phyloP scores from a whole-genome alignment of 2,329 filamentous ascomycete species.

The Xylariaceae sp. region DNA sequence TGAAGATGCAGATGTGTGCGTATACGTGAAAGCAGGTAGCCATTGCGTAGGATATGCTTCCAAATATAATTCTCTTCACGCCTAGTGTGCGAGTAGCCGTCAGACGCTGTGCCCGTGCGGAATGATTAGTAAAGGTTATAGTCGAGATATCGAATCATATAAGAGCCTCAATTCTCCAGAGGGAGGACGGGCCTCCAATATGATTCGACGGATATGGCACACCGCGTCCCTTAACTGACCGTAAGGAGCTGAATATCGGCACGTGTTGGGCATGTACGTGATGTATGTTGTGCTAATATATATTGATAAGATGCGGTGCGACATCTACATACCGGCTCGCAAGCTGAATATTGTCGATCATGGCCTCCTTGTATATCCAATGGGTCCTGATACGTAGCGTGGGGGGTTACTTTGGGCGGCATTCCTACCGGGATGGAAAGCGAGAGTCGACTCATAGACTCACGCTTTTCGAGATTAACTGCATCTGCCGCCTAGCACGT shows the following conservation, averaged over 20 bases:
- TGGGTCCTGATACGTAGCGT: neutral
- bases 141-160: too few species aligned
- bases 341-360: neutral
- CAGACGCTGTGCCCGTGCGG: too few species aligned
- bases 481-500: neutral
- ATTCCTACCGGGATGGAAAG: slow-evolving; percentile 4
- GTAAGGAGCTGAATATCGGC: slow-evolving; percentile 9
- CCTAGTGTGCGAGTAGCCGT: too few species aligned
- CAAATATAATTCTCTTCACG: too few species aligned
- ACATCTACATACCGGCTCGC: neutral
- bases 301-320: neutral
- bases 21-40: too few species aligned
- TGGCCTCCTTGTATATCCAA: neutral
- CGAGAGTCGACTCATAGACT: slow-evolving; percentile 1
- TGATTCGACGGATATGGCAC: neutral
- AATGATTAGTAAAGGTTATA: too few species aligned
- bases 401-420: neutral
- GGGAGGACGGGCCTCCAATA: neutral
- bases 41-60: too few species aligned
- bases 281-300: neutral
- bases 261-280: neutral
- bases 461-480: neutral
- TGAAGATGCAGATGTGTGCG: too few species aligned
- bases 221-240: neutral
- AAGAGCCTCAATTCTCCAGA: neutral